A percentile compares a stretch with the other conserved stretches of the same genome.
phyloP scores from a whole-genome alignment of 768 basidiomycete species.

The Mycena latifolia region DNA sequence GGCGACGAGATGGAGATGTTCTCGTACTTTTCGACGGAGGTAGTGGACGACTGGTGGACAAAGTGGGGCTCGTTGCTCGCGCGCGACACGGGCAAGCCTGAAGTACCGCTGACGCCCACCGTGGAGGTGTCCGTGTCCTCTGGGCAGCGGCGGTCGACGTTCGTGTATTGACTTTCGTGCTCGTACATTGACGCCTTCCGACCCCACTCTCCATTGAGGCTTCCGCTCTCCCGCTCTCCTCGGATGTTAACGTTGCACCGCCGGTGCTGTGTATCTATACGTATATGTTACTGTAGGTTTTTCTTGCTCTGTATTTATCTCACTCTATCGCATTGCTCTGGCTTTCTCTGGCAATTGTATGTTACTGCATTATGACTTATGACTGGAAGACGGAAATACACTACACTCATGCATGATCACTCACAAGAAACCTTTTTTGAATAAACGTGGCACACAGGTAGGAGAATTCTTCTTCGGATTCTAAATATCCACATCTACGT shows the following conservation, averaged over 20 bases:
- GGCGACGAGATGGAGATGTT: slow-evolving; percentile 64
- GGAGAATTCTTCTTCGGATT: too few relatives aligned
- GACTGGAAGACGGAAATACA: too few relatives aligned
- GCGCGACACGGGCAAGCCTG: slow-evolving; percentile 36
- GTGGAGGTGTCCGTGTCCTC: slow-evolving; percentile 40
- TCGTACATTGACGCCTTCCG: neutral
- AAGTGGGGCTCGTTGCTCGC: slow-evolving; percentile 55
- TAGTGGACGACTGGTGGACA: slow-evolving; percentile 76
- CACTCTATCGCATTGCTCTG: slow-evolving; percentile 14
- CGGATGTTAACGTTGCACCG: neutral
- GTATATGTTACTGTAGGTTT: too few relatives aligned
- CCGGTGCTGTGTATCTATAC: slow-evolving; percentile 17
- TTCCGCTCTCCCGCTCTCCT: neutral
- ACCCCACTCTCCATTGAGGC: too few relatives aligned
- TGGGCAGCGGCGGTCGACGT: slow-evolving; percentile 17
- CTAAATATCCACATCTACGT: neutral
- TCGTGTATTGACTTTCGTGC: slow-evolving; percentile 17
- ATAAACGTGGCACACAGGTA: too few relatives aligned
- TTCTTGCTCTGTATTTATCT: slow-evolving; percentile 22
- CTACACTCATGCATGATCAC: too few relatives aligned
- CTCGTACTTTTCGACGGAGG: slow-evolving; percentile 64
- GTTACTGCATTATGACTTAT: too few relatives aligned
- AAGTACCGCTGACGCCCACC: slow-evolving; percentile 26
- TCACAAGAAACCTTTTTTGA: too few relatives aligned
- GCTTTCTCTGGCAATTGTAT: neutral